Conservation (phyloP, 2,329 filamentous ascomycete species). For the Uncinocarpus reesii region DNA sequence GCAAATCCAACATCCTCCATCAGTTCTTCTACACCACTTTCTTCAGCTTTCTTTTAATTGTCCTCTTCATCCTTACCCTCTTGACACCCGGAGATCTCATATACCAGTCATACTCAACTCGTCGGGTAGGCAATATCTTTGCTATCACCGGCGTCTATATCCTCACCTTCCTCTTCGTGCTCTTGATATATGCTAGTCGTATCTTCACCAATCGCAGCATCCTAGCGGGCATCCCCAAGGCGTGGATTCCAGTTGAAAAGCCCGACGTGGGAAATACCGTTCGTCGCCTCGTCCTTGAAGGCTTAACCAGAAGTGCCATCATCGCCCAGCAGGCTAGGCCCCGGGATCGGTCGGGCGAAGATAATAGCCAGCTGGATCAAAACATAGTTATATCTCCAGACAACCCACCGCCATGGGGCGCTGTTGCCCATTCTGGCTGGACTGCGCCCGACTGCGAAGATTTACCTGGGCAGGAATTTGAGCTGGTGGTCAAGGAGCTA, state of each 20-base stretch:
- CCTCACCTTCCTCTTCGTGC: slow-evolving; percentile 57
- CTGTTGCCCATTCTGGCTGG: slow-evolving; percentile 83
- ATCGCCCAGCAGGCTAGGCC: slow-evolving; percentile 71
- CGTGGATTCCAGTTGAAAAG: slow-evolving; percentile 75
- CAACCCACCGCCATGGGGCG: slow-evolving; percentile 59
- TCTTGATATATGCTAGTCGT: slow-evolving; percentile 70
- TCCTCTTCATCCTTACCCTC: slow-evolving; percentile 63
- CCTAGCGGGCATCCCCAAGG: slow-evolving; percentile 72
- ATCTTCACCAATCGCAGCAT: slow-evolving; percentile 76
- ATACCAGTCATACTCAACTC: slow-evolving; percentile 58
- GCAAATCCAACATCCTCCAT: slow-evolving; percentile 34
- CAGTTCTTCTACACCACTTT: slow-evolving; percentile 70
- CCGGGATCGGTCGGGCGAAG: slow-evolving; percentile 44
- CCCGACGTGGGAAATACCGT: slow-evolving; percentile 69
- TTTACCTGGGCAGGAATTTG: slow-evolving; percentile 72
- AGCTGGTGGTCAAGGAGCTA: slow-evolving; percentile 68
- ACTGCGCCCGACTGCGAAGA: slow-evolving; percentile 66
- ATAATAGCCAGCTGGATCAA: slow-evolving; percentile 16
- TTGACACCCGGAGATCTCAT: slow-evolving; percentile 73
- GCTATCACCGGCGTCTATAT: slow-evolving; percentile 68
- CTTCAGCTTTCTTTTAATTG: slow-evolving; percentile 64
- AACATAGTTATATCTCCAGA: slow-evolving; percentile 25
- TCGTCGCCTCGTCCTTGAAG: slow-evolving; percentile 61
- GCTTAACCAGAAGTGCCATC: slow-evolving; percentile 64
- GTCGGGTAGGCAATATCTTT: slow-evolving; percentile 69